A percentile compares a stretch with the other conserved stretches of the same genome.
Evolutionary conservation across 2,329 filamentous ascomycete genomes (phyloP).

Genomic region (Colletotrichum brevisporum): DNA sequence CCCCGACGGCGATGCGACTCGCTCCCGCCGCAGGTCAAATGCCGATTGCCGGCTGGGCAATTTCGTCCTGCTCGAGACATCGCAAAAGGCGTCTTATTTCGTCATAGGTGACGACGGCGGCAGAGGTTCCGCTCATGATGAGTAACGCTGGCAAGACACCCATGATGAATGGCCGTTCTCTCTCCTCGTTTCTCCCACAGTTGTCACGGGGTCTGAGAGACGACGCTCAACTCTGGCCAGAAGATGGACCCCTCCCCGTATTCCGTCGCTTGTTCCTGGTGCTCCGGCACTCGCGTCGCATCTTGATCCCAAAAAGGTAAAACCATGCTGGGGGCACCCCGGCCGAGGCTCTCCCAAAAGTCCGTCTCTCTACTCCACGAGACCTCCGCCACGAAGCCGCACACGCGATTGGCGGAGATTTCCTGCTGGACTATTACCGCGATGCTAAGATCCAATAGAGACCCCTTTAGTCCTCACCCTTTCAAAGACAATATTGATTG

Average conservation of each 20-base stretch:
- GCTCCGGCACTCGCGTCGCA: constrained; percentile 19
- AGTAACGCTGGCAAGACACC: no score
- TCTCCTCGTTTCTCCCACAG: no score
- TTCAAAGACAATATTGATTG: neutral
- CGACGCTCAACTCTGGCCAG: neutral
- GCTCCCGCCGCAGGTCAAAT: no score
- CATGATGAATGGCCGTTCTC: no score
- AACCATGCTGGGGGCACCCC: constrained; percentile 8
- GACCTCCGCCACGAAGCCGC: neutral
- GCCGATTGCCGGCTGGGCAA: no score
- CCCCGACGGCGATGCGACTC: no score
- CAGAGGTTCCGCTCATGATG: no score
- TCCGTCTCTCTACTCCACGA: neutral
- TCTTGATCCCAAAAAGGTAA: constrained; percentile 13
- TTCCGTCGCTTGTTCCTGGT: neutral
- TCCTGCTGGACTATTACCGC: constrained; percentile 1
- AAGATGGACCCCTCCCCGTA: neutral
- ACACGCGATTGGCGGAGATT: constrained; percentile 32
- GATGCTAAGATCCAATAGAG: neutral
- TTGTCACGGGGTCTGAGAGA: no score
- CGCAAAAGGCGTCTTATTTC: no score
- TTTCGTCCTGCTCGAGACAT: no score
- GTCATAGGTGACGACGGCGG: no score
- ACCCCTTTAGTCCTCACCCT: neutral
- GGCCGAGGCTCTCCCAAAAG: constrained; percentile 4